These are phyloP conservation scores for Fusarium nematophilum DNA, from an alignment of 2,329 filamentous ascomycete genomes.

Conservation along the genomic window DNA sequence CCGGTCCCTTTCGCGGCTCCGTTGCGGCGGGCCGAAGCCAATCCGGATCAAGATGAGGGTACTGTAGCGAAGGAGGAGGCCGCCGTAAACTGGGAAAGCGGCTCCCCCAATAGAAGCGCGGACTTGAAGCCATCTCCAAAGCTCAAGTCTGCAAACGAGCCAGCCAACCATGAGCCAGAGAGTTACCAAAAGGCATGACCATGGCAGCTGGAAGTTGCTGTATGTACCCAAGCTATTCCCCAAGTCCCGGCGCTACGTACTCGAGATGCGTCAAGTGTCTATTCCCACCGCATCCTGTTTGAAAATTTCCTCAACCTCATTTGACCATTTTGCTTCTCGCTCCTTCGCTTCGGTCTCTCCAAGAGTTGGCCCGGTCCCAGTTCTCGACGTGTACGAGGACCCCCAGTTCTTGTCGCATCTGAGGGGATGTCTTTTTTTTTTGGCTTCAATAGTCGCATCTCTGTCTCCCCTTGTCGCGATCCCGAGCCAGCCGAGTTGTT, in stretches of 20 bases:
- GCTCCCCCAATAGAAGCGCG: neutral
- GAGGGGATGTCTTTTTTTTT: slow-evolving; percentile 1
- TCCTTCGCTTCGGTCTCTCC: slow-evolving; percentile 4
- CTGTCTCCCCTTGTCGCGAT: neutral
- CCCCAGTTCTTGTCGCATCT: slow-evolving; percentile 12
- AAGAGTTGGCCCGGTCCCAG: slow-evolving; percentile 12
- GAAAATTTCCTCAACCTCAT: slow-evolving; percentile 3
- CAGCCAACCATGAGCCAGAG: neutral
- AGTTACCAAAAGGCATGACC: no score
- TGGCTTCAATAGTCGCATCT: slow-evolving; percentile 1
- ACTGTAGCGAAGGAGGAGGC: neutral
- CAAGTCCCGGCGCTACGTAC: neutral
- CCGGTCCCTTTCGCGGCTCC: neutral
- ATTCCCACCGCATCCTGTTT: slow-evolving; percentile 1
- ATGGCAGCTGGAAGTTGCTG: no score
- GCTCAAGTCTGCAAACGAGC: neutral
- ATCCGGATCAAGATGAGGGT: neutral
- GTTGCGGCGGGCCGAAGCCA: no score
- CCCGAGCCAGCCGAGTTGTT: slow-evolving; percentile 8
- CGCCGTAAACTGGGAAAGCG: neutral
- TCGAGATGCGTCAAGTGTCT: neutral
- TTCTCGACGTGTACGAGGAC: slow-evolving; percentile 8
- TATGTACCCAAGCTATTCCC: neutral
- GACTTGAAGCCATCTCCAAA: slow-evolving; percentile 8
- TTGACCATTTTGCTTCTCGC: neutral